A percentile compares a stretch with the other conserved stretches of the same genome.
These are phyloP conservation scores for Emericellopsis cladophorae DNA, from an alignment of 2,329 filamentous ascomycete species.

Conservation along the genomic window DNA sequence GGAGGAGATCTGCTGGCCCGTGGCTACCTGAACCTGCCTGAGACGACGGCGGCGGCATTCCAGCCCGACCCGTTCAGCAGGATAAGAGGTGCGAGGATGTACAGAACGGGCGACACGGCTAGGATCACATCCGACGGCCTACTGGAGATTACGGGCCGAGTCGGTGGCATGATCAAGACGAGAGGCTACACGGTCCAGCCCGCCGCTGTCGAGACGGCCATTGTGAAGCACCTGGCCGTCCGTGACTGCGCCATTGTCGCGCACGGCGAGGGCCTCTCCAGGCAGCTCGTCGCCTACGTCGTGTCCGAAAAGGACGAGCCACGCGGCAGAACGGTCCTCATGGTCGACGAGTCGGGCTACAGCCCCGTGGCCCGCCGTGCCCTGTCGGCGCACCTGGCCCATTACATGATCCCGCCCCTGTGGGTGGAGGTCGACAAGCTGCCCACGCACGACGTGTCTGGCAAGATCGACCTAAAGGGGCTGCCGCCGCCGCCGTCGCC, in stretches of 20 bases:
- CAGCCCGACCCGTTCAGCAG: conserved; percentile 50
- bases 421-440: conserved; percentile 63
- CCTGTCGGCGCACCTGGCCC: conserved; percentile 55
- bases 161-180: conserved; percentile 71
- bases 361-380: conserved; percentile 55
- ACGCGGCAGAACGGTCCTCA: conserved; percentile 44
- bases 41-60: conserved; percentile 65
- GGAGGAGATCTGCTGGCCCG: conserved; percentile 62
- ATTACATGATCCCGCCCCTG: conserved; percentile 72
- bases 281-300: conserved; percentile 66
- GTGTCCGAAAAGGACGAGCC: conserved; percentile 52
- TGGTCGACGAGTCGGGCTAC: conserved; percentile 59
- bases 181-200: conserved; percentile 69
- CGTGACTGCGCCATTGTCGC: conserved; percentile 59
- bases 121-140: conserved; percentile 53
- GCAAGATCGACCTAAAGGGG: conserved; percentile 62
- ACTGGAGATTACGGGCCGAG: conserved; percentile 63
- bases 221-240: conserved; percentile 57
- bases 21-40: conserved; percentile 69
- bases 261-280: conserved; percentile 64
- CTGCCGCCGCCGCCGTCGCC: conserved; percentile 52
- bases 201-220: conserved; percentile 62
- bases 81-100: conserved; percentile 53
- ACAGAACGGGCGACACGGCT: conserved; percentile 61
- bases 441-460: conserved; percentile 67